Evolutionary conservation across 805 yeast genomes (phyloP).

Genomic region (Barnettozyma californica): DNA sequence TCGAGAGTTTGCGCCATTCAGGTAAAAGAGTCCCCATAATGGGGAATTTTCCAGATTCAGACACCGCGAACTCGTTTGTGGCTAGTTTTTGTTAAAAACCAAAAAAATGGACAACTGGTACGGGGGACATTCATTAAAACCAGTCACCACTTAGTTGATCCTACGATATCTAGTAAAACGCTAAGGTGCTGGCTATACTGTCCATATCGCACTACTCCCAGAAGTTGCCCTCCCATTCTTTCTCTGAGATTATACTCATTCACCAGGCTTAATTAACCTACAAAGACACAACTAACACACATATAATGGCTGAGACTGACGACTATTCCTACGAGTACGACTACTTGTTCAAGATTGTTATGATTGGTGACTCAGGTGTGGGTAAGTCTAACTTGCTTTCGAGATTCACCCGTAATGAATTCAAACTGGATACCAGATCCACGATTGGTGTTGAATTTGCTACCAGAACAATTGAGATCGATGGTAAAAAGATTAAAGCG

Average conservation of each 20-base stretch:
- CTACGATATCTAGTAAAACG: neutral
- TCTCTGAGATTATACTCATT: neutral
- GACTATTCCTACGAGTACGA: constrained; percentile 82
- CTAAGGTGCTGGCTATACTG: neutral
- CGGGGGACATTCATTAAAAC: neutral
- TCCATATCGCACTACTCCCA: neutral
- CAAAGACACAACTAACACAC: neutral
- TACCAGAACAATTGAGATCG: constrained; percentile 86
- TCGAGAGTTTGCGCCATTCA: neutral
- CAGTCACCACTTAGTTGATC: neutral
- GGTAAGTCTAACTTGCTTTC: constrained; percentile 93
- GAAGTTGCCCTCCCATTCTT: too few species aligned
- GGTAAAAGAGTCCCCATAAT: neutral
- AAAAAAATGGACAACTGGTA: neutral
- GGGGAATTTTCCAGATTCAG: neutral
- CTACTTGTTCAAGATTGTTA: constrained; percentile 85
- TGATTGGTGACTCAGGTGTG: constrained; percentile 96
- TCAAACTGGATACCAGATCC: constrained; percentile 87
- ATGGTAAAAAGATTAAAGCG: constrained; percentile 78
- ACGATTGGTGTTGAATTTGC: constrained; percentile 99
- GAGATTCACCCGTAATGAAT: constrained; percentile 92
- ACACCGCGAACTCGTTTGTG: neutral
- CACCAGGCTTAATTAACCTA: neutral
- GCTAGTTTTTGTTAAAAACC: neutral
- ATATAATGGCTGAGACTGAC: constrained; percentile 34